These are phyloP conservation scores for Aureobasidium sp. DNA, from an alignment of 2,329 filamentous ascomycete species.

Conservation along the genomic window DNA sequence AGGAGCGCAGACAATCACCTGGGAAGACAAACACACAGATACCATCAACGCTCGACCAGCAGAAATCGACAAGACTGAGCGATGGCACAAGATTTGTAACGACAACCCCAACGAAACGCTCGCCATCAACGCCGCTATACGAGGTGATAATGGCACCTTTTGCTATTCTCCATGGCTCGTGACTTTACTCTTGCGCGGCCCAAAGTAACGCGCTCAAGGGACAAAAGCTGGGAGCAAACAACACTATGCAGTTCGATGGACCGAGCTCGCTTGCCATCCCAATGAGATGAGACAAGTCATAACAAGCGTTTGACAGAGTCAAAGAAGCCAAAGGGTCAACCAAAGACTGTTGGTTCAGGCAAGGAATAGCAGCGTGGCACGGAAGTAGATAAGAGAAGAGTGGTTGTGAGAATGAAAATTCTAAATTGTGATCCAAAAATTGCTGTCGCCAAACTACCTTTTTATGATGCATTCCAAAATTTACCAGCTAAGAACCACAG, in stretches of 20 bases:
- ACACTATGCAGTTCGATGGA: too few relatives aligned
- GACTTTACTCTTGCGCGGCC: constrained; percentile 30
- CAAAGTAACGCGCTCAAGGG: neutral
- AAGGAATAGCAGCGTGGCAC: too few relatives aligned
- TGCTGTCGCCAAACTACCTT: neutral
- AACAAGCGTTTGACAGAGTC: neutral
- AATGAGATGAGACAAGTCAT: too few relatives aligned
- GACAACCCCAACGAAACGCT: constrained; percentile 36
- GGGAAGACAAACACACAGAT: constrained; percentile 24
- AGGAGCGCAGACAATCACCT: constrained; percentile 37
- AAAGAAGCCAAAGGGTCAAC: too few relatives aligned
- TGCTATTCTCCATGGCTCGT: constrained; percentile 46
- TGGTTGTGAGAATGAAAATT: too few relatives aligned
- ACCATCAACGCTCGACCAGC: neutral
- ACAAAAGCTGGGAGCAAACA: too few relatives aligned
- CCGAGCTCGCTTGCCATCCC: too few relatives aligned
- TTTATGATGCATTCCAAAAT: neutral
- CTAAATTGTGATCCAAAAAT: neutral
- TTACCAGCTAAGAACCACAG: neutral
- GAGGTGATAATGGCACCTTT: constrained; percentile 39
- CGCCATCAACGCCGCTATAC: constrained; percentile 50
- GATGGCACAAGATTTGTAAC: neutral
- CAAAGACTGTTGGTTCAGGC: too few relatives aligned
- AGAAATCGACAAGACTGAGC: neutral
- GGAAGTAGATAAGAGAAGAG: too few relatives aligned